Evolutionary conservation across 306 rosid genomes (phyloP), one percentile per base, ranked within the genome.

Genomic region (Mucuna pruriens): DNA sequence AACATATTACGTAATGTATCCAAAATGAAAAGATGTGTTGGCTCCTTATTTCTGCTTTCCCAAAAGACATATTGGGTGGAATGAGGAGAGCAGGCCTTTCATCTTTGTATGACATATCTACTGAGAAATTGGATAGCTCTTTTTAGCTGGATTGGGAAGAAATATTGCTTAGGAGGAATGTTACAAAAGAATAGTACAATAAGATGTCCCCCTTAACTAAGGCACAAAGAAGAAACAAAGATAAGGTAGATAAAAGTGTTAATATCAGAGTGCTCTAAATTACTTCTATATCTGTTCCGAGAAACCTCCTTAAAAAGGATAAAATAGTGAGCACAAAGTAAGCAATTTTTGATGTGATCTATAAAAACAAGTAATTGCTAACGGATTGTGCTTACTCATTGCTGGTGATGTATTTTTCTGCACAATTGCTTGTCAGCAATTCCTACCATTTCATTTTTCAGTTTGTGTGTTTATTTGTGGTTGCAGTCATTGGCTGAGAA

Each of bases 401-500:
- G 66, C 77, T 76, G 40, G 80, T 67, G 16, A 20, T 58, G n/a
- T n/a, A 44, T 64, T 58, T 57, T 38, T 71, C 1, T 54, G 66
- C 51, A 71, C 17, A n/a, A 49, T 61, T 46, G 49, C 42, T 74
- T 19, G 40, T 31, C 13, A 55, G 26, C 49, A 67, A 49, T 77
- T 58, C 12, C 54, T 33, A 6, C 31, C 17, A 54, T 40, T 29
- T 34, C n/a, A n/a, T n/a, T 29, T 70, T 66, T 13, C 17, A n/a
- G 66, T 58, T 26, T 46, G 12, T 48, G 68, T 26, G 25, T 40
- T 57, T 63, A 57, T 22, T 65, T 63, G 61, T 81, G 44, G 79
- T 66, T 90, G 84, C 77, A 93, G 94, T 86, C 95, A 79, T 84
- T 95, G 86, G 95, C 97, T 65, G 98, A 95, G 84, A 95, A 93